phyloP scores from a whole-genome alignment of 2,329 filamentous ascomycete genomes.

The Fusarium bactridioides region DNA sequence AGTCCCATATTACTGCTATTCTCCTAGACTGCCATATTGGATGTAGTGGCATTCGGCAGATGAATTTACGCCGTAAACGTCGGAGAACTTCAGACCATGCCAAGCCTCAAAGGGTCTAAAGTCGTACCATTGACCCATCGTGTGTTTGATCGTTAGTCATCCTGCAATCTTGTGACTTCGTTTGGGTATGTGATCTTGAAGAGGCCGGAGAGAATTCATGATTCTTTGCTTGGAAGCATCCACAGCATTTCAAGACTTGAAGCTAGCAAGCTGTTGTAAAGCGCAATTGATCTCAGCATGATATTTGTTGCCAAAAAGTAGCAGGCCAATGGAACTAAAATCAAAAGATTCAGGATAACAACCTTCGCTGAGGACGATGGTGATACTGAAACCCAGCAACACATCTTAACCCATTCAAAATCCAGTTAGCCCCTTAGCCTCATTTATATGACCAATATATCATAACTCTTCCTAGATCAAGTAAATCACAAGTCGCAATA shows the following conservation, averaged over 20 bases:
- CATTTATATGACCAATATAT: accelerated
- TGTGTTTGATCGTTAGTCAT: background rate
- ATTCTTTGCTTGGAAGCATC: background rate
- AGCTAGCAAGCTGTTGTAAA: accelerated
- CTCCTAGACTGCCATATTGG: background rate
- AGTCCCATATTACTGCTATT: background rate
- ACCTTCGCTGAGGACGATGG: too few relatives aligned
- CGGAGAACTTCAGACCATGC: slow-evolving; percentile 32
- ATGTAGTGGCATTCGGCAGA: background rate
- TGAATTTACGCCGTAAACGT: background rate
- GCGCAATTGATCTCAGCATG: accelerated
- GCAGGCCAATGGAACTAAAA: background rate
- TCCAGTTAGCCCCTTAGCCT: background rate
- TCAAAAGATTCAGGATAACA: background rate
- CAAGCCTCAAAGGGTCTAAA: slow-evolving; percentile 9
- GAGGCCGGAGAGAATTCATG: slow-evolving; percentile 43
- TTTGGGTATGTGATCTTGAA: slow-evolving; percentile 33
- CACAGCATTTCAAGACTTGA: background rate
- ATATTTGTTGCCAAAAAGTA: accelerated
- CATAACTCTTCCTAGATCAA: accelerated
- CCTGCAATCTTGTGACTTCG: background rate
- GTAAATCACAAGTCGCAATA: too few relatives aligned
- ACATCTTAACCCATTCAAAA: background rate
- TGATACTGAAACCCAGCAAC: background rate
- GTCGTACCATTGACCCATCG: slow-evolving; percentile 3